Evolutionary conservation across 1,284 basidiomycete species (phyloP), one percentile per base, ranked within the genome.

Genomic region (Boletus albobrunnescens): DNA sequence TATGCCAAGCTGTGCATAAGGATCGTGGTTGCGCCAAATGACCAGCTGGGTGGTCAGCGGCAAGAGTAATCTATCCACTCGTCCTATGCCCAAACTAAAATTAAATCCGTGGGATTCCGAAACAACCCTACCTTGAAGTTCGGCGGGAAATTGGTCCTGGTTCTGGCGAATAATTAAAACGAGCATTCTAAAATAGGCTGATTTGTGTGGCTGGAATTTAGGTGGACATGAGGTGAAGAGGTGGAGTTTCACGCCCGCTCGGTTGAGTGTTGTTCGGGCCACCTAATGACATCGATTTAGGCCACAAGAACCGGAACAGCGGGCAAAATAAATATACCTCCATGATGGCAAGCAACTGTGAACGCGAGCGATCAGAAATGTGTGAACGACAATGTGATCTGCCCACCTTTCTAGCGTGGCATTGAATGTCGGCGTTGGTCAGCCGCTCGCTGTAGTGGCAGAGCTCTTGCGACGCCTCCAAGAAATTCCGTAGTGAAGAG

Each of bases 1-100:
- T 62, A 68, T 68, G 64, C 63, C 63, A 58, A 64, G 65, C 55
- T 64, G 63, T 62, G 64, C 49, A 22, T 60, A 67, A 12, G 63
- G 66, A 58, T 67, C 62, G 10, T 42, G 50, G 26, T 56, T 54
- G 36, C 53, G 55, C 45, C 53, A 44, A 26, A 67, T 68, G 4
- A 64, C 58, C 27, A 64, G 35, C 26, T 52, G 59, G 6, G 65
- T 67, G 14, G 52, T 50, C 8, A 65, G 48, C 8, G 63, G 63
- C 38, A 67, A 48, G 23, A 65, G 61, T 14, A 65, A 36, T 41
- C 64, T 61, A 5, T 53, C 49, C 32, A 67, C 58, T 33, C 63
- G 62, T 30, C 49, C 61, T 65, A 40, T 52, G 31, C 16, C 28
- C 38, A 45, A 27, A 24, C 30, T 48, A 19, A 54, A 51, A 39